Conservation (phyloP, 23 red algal genomes). For the Gracilaria domingensis region DNA sequence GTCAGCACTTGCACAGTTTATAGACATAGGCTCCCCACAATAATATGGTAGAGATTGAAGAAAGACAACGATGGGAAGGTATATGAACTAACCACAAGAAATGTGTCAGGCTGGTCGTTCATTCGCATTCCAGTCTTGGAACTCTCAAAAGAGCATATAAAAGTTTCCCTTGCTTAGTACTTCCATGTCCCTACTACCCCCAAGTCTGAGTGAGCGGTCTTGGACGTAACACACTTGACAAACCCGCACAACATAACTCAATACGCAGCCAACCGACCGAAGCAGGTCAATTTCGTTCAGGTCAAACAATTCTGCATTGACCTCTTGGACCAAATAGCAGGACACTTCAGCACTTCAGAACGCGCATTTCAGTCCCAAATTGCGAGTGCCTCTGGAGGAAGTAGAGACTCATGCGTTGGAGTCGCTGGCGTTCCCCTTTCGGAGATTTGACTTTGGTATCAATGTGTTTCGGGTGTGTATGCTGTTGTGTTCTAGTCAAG, state of each 20-base stretch:
- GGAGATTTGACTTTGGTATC: not conserved
- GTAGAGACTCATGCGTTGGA: not conserved
- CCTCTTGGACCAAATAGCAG: not conserved
- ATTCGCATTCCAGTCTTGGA: not conserved
- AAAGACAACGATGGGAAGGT: not conserved
- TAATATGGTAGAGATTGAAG: not conserved
- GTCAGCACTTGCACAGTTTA: not conserved
- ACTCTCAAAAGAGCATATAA: not conserved
- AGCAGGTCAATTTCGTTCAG: not conserved
- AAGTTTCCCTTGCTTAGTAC: not conserved
- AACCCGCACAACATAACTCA: not conserved
- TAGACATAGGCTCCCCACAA: not conserved
- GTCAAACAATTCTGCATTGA: not conserved
- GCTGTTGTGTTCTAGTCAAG: slow-evolving; percentile 23
- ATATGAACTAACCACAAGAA: not conserved
- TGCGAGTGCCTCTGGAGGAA: not conserved
- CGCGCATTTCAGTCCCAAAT: not conserved
- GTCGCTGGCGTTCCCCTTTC: slow-evolving; percentile 7
- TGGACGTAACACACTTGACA: not conserved
- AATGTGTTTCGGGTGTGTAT: slow-evolving; percentile 4
- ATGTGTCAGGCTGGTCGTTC: not conserved
- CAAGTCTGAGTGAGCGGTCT: not conserved
- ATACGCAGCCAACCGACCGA: not conserved
- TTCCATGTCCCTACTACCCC: not conserved
- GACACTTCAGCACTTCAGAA: not conserved